phyloP scores from a whole-genome alignment of 257 asterid species.

The Jacaranda mimosifolia region DNA sequence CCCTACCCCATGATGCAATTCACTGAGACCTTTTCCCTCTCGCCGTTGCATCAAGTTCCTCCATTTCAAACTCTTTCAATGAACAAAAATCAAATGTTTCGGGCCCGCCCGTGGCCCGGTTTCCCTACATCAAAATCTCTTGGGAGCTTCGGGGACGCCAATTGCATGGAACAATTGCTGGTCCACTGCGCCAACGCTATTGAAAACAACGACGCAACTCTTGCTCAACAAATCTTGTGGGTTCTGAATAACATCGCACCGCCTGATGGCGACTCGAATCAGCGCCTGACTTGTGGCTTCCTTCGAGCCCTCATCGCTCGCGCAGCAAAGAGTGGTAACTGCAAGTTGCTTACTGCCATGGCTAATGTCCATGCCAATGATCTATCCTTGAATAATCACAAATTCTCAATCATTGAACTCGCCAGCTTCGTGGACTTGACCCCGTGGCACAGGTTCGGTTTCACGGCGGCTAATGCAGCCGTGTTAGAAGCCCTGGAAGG shows the following conservation, averaged over 20 bases:
- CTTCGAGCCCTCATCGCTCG: slow-evolving; percentile 90
- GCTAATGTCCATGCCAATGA: slow-evolving; percentile 53
- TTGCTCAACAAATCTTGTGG: slow-evolving; percentile 94
- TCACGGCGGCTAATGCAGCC: slow-evolving; percentile 88
- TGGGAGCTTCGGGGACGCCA: slow-evolving; percentile 66
- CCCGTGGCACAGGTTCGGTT: slow-evolving; percentile 98
- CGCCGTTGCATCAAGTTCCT: slow-evolving; percentile 46
- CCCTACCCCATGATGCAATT: slow-evolving; percentile 68
- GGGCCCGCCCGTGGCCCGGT: slow-evolving; percentile 66
- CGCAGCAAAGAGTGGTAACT: slow-evolving; percentile 68
- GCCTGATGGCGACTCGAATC: slow-evolving; percentile 93
- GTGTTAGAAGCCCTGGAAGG: slow-evolving; percentile 82
- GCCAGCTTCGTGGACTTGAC: slow-evolving; percentile 89
- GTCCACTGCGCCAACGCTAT: slow-evolving; percentile 92
- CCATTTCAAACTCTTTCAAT: slow-evolving; percentile 40
- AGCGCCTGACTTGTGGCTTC: slow-evolving; percentile 89
- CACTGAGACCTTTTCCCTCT: slow-evolving; percentile 56
- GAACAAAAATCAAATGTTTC: slow-evolving; percentile 48
- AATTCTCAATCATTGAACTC: slow-evolving; percentile 80
- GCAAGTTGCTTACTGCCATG: slow-evolving; percentile 69
- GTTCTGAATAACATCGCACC: slow-evolving; percentile 95
- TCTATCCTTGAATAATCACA: slow-evolving; percentile 53
- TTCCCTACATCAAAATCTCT: slow-evolving; percentile 63
- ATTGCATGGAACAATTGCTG: slow-evolving; percentile 91
- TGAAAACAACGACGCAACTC: slow-evolving; percentile 86